Percentiles rank a stretch among this genome's conserved stretches.
Conservation (phyloP, 805 yeast genomes). For the Lipomyces sp. region DNA sequence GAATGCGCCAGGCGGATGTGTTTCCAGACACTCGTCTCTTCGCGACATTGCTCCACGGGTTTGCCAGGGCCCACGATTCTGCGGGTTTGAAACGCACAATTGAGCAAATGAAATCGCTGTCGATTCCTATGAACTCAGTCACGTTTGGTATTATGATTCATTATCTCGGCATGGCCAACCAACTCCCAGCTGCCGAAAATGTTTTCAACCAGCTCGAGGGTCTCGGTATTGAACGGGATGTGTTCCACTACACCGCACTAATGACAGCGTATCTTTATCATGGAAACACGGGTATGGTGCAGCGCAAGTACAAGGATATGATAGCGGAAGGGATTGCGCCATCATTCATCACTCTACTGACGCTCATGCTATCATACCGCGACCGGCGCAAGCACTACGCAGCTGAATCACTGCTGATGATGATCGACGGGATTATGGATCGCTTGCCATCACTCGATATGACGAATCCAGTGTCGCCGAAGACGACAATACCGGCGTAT, state of each 20-base stretch:
- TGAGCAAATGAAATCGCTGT: conserved; percentile 17
- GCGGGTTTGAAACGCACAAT: conserved; percentile 18
- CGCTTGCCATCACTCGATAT: conserved; percentile 24
- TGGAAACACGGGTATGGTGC: conserved; percentile 16
- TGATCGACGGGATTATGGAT: conserved; percentile 9
- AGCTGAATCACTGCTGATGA: conserved; percentile 10
- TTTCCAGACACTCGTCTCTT: conserved; percentile 28
- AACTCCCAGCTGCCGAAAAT: conserved; percentile 22
- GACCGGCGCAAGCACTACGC: conserved; percentile 10
- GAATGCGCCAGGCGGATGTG: conserved; percentile 12
- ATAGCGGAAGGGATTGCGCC: conserved; percentile 25
- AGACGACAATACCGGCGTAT: conserved; percentile 26
- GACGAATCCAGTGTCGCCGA: conserved; percentile 17
- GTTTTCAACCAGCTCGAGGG: conserved; percentile 24
- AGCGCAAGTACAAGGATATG: conserved; percentile 22
- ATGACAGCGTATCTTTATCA: conserved; percentile 25
- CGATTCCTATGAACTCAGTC: conserved; percentile 17
- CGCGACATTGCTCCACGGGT: conserved; percentile 26
- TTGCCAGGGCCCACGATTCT: conserved; percentile 16
- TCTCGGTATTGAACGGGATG: conserved; percentile 20
- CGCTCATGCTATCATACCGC: conserved; percentile 41
- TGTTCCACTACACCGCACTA: conserved; percentile 31
- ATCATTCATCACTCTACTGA: conserved; percentile 45
- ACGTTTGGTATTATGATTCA: conserved; percentile 28
- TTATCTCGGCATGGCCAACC: conserved; percentile 25